Base-by-base conservation (phyloP, 2,329 filamentous ascomycete species). In the Coniochaeta pulveracea region DNA sequence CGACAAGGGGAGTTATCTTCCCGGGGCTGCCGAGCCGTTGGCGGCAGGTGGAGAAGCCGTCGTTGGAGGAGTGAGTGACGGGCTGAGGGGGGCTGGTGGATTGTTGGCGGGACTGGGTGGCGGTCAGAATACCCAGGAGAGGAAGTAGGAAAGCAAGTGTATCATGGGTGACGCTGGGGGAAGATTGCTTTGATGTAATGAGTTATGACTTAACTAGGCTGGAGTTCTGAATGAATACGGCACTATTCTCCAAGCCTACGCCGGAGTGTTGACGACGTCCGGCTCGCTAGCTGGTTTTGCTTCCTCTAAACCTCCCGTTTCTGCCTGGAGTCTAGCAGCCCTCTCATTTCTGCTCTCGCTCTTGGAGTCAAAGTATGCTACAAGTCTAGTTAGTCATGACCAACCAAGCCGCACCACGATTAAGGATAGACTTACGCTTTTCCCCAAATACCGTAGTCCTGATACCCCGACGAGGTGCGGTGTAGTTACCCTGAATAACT, bases 1-100 rank as follows among this genome's bases (percentile, higher is more conserved):
- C 38, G 71, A 79, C 1, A 51, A 64, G 12, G 76, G 76, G 14
- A 53, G 52, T 23, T 68, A 75, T 34, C 40, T 58, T 0, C 38
- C 46, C n/a, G 21, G 31, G 6, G 33, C 23, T 15, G 26, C 26
- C 17, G 26, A 24, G 10, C 32, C 33, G 14, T 23, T 26, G 21
- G 27, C 27, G 11, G 34, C 36, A 4, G 26, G 12, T 9, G 42
- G 36, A 10, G 32, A 42, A 31, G 18, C 34, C 10, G 37, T 45
- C 6, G 26, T 40, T 3, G 39, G 37, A 3, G 39, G 38, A 3
- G 37, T 40, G n/a, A n/a, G n/a, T n/a, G n/a, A n/a, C n/a, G n/a
- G n/a, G n/a, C n/a, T n/a, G n/a, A n/a, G n/a, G n/a, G n/a, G n/a
- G n/a, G n/a, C n/a, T n/a, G n/a, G n/a, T n/a, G n/a, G n/a, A n/a